phyloP scores from a whole-genome alignment of 1,284 basidiomycete species.

The Pulchroboletus neoregius region DNA sequence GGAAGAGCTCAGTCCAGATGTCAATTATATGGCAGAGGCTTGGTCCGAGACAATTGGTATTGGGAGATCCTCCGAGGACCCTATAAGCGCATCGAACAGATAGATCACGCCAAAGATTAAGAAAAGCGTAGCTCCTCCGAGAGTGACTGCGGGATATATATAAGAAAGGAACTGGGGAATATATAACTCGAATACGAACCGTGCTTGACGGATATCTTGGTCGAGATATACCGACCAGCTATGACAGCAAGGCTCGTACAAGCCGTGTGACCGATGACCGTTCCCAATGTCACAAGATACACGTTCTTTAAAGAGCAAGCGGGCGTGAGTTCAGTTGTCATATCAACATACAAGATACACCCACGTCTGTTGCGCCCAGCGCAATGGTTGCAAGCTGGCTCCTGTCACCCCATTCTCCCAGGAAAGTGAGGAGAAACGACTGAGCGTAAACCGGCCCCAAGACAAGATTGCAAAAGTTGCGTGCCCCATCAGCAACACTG shows the following conservation, averaged over 20 bases:
- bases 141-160: constrained; percentile 14
- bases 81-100: constrained; percentile 39
- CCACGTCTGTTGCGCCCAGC: constrained; percentile 90
- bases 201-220: constrained; percentile 92
- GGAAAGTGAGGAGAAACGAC: constrained; percentile 91
- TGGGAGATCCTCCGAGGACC: constrained; percentile 14
- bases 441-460: constrained; percentile 95
- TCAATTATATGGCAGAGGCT: constrained; percentile 34
- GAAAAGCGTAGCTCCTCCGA: constrained; percentile 60
- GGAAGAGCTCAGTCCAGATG: constrained; percentile 36
- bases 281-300: constrained; percentile 84
- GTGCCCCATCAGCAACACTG: constrained; percentile 53
- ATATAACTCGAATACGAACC: constrained; percentile 50
- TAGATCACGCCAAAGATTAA: constrained; percentile 58
- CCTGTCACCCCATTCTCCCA: constrained; percentile 98
- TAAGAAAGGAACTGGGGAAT: neutral
- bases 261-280: constrained; percentile 82
- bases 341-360: constrained; percentile 25
- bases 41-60: constrained; percentile 15
- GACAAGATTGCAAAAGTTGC: constrained; percentile 81
- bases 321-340: constrained; percentile 4
- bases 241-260: constrained; percentile 91
- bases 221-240: constrained; percentile 87
- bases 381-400: constrained; percentile 98
- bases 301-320: constrained; percentile 43